Percentiles rank a stretch among this genome's conserved stretches.
Conservation (phyloP, 805 yeast species). For the Cyberlindnera mississippiensis region DNA sequence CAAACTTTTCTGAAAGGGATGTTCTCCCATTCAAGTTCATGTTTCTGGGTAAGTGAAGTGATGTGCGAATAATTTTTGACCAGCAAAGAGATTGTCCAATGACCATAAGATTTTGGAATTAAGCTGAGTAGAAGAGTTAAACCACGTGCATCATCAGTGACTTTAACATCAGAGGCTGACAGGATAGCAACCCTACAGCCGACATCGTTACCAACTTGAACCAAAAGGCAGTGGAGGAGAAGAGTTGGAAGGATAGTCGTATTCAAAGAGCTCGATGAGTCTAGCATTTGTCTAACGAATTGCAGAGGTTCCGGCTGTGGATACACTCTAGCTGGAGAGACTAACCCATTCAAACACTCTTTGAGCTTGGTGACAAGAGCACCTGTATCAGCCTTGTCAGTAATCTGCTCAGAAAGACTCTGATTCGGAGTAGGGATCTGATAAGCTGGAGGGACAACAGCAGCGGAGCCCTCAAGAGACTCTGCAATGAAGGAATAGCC, state of each 20-base stretch:
- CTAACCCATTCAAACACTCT: too few species aligned
- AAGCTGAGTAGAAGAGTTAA: background rate
- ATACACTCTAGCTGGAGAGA: too few species aligned
- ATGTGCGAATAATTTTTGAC: background rate
- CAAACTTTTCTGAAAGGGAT: background rate
- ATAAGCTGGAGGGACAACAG: background rate
- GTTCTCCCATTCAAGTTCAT: conserved; percentile 1
- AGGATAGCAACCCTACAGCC: background rate
- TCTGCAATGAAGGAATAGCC: background rate
- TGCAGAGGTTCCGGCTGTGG: background rate
- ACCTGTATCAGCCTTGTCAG: too few species aligned
- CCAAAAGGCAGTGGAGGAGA: conserved; percentile 1
- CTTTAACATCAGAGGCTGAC: background rate
- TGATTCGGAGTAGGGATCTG: too few species aligned
- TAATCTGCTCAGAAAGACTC: too few species aligned
- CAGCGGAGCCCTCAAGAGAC: background rate
- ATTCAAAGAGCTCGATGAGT: background rate
- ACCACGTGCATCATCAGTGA: background rate
- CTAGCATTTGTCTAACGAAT: background rate
- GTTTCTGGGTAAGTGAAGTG: background rate
- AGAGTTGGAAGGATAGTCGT: conserved; percentile 1
- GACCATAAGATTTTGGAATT: background rate
- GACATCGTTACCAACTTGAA: background rate
- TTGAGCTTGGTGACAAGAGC: too few species aligned
- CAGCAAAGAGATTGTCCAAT: background rate